A percentile compares a stretch with the other conserved stretches of the same genome.
phyloP scores from a whole-genome alignment of 768 basidiomycete genomes.

The Leccinum rimulosum region DNA sequence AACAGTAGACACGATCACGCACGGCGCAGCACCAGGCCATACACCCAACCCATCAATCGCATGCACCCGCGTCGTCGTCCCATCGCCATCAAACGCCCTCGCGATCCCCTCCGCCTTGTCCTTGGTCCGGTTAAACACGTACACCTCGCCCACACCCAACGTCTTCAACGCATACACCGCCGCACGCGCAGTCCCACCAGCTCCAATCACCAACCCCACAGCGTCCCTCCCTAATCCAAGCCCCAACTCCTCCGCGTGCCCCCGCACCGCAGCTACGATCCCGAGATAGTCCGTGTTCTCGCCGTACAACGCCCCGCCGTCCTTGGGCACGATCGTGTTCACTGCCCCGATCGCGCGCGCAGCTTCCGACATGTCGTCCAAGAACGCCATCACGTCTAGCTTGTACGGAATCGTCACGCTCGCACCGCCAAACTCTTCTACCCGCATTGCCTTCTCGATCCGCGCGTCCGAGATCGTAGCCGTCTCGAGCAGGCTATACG shows the following conservation, averaged over 20 bases:
- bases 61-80: constrained; percentile 48
- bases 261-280: constrained; percentile 58
- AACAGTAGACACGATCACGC: constrained; percentile 85
- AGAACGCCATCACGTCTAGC: constrained; percentile 79
- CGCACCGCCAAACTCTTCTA: constrained; percentile 86
- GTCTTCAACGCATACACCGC: constrained; percentile 85
- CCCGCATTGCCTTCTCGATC: constrained; percentile 47
- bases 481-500: constrained; percentile 79
- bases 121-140: constrained; percentile 84
- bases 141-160: constrained; percentile 67
- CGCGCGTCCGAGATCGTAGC: constrained; percentile 52
- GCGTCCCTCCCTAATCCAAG: neutral
- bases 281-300: constrained; percentile 98
- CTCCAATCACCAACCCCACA: constrained; percentile 84
- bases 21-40: constrained; percentile 56
- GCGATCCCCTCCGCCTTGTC: constrained; percentile 71
- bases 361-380: constrained; percentile 77
- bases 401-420: constrained; percentile 98
- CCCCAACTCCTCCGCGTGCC: constrained; percentile 34
- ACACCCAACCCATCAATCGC: constrained; percentile 56
- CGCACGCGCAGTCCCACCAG: constrained; percentile 92
- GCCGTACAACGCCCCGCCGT: constrained; percentile 58
- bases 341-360: constrained; percentile 90
- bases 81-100: constrained; percentile 48
- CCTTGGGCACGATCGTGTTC: constrained; percentile 73